Percentiles rank a stretch among this genome's conserved stretches.
Evolutionary conservation across 345 rosid species (phyloP).

Genomic region (Streptanthus diversifolius): DNA sequence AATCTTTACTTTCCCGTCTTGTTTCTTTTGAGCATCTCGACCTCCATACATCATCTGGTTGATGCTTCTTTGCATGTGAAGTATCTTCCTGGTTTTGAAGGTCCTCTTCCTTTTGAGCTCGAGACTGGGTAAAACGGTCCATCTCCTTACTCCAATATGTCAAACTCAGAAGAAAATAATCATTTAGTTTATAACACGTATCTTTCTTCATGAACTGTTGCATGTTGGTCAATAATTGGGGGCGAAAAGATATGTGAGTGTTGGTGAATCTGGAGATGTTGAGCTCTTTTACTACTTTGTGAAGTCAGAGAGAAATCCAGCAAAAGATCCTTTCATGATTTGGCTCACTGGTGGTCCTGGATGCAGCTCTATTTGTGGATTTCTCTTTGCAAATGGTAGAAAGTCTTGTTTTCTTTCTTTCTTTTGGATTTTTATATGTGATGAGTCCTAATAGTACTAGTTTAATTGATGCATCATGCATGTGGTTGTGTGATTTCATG

Average conservation of each 20-base stretch:
- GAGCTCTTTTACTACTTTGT: slow-evolving; percentile 65
- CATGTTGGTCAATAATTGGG: background rate
- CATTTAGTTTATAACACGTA: background rate
- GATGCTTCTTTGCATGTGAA: slow-evolving; percentile 28
- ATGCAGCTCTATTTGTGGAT: slow-evolving; percentile 48
- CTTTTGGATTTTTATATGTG: background rate
- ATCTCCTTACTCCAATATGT: background rate
- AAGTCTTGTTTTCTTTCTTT: background rate
- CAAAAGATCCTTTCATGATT: slow-evolving; percentile 52
- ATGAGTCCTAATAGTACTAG: background rate
- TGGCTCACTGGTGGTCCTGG: slow-evolving; percentile 90
- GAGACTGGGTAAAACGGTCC: slow-evolving; percentile 56
- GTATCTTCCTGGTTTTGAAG: slow-evolving; percentile 64
- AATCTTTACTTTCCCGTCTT: background rate
- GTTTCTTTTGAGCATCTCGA: background rate
- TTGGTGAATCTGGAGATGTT: slow-evolving; percentile 45
- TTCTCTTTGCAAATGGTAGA: slow-evolving; percentile 55
- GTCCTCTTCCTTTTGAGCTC: slow-evolving; percentile 60
- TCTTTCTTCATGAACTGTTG: background rate
- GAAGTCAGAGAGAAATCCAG: slow-evolving; percentile 53
- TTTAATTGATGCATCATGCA: background rate
- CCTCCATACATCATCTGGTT: slow-evolving; percentile 10
- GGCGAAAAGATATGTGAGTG: slow-evolving; percentile 45
- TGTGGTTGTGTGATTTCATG: background rate
- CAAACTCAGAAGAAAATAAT: background rate